Base-by-base conservation (phyloP, 2,329 filamentous ascomycete species). In the Dichotomopilus funicola region DNA sequence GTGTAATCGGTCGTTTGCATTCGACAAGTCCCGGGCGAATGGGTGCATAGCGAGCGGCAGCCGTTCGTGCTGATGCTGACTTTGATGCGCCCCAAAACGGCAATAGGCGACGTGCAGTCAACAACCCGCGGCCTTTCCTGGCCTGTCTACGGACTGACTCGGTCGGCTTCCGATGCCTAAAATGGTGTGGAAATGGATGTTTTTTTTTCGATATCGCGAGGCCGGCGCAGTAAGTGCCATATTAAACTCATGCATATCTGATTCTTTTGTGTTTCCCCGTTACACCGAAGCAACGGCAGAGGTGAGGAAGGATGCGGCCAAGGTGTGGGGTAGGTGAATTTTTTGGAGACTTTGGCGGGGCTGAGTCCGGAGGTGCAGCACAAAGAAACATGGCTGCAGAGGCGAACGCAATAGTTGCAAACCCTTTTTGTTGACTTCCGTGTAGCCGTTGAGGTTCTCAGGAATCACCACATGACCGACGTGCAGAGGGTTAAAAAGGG, bases 251-350 rank as follows among this genome's bases (percentile, higher is more conserved):
- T 48, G 48, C 42, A 52, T 45, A 10, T 38, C 13, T 35, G 12
- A 2, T 31, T 13, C 9, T 12, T 27, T 9, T 19, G 13, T 27
- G 19, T 45, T 11, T 45, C 13, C 34, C 36, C 27, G 35, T 45
- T 12, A 45, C 50, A 44, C 12, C 12, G 47, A 9, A 35, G 27
- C 10, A 43, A n/a, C 8, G 43, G 10, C 37, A 41, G 27, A 42
- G 51, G 51, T 41, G 51, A 45, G 51, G 33, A 42, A 9, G 12
- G 43, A n/a, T 10, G 27, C 10, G 7, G 38, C 51, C 51, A 54
- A 54, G 51, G 51, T 49, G 51, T 49, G 51, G 51, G 45, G 45
- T 38, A 49, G 45, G 51, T 54, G 45, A 54, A 19, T n/a, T 44
- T 49, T 40, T 45, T 49, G 51, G 48, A 35, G 27, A 31, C 33